These are phyloP conservation scores for Fallopia convolvulus DNA, from an alignment of 148 eudicot species.

Conservation along the genomic window DNA sequence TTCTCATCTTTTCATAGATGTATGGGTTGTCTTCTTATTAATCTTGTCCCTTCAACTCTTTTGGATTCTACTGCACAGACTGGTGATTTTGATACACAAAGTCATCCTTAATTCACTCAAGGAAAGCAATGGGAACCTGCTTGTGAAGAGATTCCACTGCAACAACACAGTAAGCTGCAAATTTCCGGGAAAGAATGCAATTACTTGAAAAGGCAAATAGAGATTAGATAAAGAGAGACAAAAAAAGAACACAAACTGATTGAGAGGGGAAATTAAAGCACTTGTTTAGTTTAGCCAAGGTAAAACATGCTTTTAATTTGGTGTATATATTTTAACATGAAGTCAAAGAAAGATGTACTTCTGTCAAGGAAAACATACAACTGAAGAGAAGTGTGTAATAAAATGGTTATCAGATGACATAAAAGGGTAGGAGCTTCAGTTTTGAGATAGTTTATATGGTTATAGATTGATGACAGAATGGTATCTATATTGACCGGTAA, in stretches of 20 bases:
- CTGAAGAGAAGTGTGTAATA: too few species aligned
- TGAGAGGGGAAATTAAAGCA: neutral
- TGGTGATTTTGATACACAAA: too few species aligned
- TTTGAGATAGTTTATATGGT: too few species aligned
- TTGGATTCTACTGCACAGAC: slow-evolving; percentile 50
- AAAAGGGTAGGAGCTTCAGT: too few species aligned
- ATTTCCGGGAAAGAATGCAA: neutral
- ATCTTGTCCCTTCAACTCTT: slow-evolving; percentile 40
- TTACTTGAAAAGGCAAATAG: neutral
- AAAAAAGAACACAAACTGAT: slow-evolving; percentile 1
- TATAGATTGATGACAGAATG: too few species aligned
- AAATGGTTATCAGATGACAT: too few species aligned
- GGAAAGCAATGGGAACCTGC: slow-evolving; percentile 13
- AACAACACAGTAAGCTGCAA: slow-evolving; percentile 14
- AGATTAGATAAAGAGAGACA: neutral
- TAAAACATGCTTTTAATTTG: too few species aligned
- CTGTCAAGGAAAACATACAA: too few species aligned
- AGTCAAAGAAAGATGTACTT: too few species aligned
- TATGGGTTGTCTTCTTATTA: neutral
- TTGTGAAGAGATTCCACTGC: slow-evolving; percentile 11
- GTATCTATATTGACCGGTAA: too few species aligned
- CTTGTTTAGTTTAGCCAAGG: too few species aligned
- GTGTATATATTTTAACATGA: too few species aligned
- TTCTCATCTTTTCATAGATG: neutral
- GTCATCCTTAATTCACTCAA: slow-evolving; percentile 13